These are phyloP conservation scores for Fragaria vesca DNA, from an alignment of 306 rosid genomes.

Conservation along the genomic window DNA sequence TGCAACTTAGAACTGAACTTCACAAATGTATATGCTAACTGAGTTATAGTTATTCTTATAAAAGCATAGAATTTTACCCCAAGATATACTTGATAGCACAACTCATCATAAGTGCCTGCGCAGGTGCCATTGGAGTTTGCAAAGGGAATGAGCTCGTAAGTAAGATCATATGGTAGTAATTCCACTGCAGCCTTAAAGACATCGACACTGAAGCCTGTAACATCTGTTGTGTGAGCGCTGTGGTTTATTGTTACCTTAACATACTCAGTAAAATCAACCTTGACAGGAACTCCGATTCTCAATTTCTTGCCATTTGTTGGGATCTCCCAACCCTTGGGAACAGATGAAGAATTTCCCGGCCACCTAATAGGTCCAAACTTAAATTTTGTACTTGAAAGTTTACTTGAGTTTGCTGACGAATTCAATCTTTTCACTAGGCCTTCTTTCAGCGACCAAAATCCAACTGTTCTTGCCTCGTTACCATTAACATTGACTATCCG, in stretches of 20 bases:
- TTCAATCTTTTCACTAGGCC: slow-evolving; percentile 31
- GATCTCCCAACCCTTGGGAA: slow-evolving; percentile 27
- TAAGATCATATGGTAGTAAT: slow-evolving; percentile 27
- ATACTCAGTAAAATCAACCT: slow-evolving; percentile 15
- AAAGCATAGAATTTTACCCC: neutral
- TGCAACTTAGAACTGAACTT: too few relatives aligned
- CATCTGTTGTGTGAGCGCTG: neutral
- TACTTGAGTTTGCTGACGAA: neutral
- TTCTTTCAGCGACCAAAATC: slow-evolving; percentile 41
- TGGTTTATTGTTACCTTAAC: slow-evolving; percentile 5
- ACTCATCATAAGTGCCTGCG: slow-evolving; percentile 29
- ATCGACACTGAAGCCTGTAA: slow-evolving; percentile 21
- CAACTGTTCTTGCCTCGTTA: slow-evolving; percentile 32
- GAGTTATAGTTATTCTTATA: too few relatives aligned
- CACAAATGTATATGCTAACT: too few relatives aligned
- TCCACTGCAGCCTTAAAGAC: slow-evolving; percentile 21
- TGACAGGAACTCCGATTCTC: slow-evolving; percentile 22
- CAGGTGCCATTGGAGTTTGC: neutral
- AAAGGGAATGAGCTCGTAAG: slow-evolving; percentile 32
- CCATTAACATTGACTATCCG: slow-evolving; percentile 41
- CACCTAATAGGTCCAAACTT: slow-evolving; percentile 23
- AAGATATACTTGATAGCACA: neutral
- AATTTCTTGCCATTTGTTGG: slow-evolving; percentile 20
- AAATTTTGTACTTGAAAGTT: neutral
- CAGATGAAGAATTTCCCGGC: slow-evolving; percentile 19